phyloP scores from a whole-genome alignment of 305 asterid genomes.

The Fraxinus albicans region DNA sequence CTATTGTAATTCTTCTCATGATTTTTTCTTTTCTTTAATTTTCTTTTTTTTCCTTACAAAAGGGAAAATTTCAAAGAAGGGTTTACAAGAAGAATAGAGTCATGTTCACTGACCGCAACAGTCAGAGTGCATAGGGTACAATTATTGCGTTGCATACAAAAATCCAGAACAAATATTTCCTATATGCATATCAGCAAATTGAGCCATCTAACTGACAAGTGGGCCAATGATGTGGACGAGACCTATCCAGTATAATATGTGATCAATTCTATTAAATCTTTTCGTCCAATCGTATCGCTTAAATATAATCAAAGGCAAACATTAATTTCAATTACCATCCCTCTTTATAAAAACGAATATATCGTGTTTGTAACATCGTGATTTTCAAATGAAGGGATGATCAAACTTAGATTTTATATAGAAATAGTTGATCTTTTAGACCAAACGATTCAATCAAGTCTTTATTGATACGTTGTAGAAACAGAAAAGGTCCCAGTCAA shows the following conservation, averaged over 20 bases:
- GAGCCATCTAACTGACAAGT: slow-evolving; percentile 54
- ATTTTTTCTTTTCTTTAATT: no score
- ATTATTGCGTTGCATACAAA: not conserved
- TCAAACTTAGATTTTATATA: not conserved
- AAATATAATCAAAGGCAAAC: no score
- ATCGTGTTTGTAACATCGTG: slow-evolving; percentile 8
- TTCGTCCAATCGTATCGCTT: no score
- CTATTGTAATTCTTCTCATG: not conserved
- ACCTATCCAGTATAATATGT: not conserved
- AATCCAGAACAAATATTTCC: not conserved
- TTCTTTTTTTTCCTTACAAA: no score
- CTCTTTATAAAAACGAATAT: not conserved
- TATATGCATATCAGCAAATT: not conserved
- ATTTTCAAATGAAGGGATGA: slow-evolving; percentile 16
- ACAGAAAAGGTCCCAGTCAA: slow-evolving; percentile 52
- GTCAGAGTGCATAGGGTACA: not conserved
- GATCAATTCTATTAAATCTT: no score
- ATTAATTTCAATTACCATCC: no score
- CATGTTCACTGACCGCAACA: not conserved
- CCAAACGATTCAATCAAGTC: not conserved
- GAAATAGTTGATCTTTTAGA: not conserved
- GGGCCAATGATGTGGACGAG: slow-evolving; percentile 45
- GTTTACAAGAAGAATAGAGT: not conserved
- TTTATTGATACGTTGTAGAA: slow-evolving; percentile 3
- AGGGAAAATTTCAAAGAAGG: not conserved